Base-by-base conservation (phyloP, 148 eudicot species). In the Limonium bicolor region DNA sequence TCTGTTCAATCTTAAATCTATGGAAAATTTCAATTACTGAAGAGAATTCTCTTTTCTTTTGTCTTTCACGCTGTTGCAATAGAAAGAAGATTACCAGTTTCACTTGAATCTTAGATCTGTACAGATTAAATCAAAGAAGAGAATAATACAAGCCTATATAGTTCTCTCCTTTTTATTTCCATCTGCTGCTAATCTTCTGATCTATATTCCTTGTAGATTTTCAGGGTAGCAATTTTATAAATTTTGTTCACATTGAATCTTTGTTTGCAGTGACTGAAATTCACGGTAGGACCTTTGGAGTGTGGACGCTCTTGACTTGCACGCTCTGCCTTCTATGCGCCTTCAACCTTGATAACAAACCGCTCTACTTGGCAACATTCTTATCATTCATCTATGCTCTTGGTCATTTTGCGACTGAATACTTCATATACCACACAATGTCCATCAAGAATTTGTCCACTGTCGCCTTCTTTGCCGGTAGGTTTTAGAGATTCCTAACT, bases 211-310 rank as follows among this genome's bases (percentile, higher is more conserved):
- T n/a, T n/a, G n/a, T n/a, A n/a, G n/a, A n/a, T n/a, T n/a, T n/a
- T n/a, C n/a, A n/a, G n/a, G n/a, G n/a, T n/a, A n/a, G n/a, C n/a
- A n/a, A n/a, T n/a, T n/a, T n/a, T n/a, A n/a, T n/a, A n/a, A n/a
- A n/a, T n/a, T n/a, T n/a, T 31, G 3, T 11, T 40, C 40, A 43
- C n/a, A 39, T 46, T 15, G 4, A 19, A 45, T 35, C 47, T 56
- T 4, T 54, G 35, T 36, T 51, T 70, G 52, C 53, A 88, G 94
- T 88, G 94, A 74, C 71, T 64, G 97, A 80, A 64, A 79, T 84
- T 68, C 95, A 88, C 68, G 94, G 97, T 52, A 76, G 94, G 51
- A 88, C 94, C 48, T 83, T 88, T 52, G 96, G 96, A 43, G 76
- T 88, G 8, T 83, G 94, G 96, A 83, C 96, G 41, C 80, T 83